A percentile compares a stretch with the other conserved stretches of the same genome.
Conservation (phyloP, 1,284 basidiomycete species). For the Phenoliferia sp. region DNA sequence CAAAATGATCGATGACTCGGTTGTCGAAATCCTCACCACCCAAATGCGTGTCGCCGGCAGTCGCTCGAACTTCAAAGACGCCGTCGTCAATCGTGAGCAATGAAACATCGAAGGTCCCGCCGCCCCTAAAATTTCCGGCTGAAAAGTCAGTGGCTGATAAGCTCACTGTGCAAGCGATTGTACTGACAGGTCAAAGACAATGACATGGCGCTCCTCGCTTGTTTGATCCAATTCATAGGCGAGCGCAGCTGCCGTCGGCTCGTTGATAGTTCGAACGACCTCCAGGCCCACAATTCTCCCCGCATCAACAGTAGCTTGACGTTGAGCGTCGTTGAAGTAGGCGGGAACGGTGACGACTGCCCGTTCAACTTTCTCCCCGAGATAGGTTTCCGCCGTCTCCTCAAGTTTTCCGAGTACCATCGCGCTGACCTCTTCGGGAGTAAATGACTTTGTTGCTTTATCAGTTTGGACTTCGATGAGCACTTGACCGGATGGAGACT, state of each 20-base stretch:
- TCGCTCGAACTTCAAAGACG: slow-evolving; percentile 95
- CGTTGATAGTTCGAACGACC: slow-evolving; percentile 97
- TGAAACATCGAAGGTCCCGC: slow-evolving; percentile 98
- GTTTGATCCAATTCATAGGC: slow-evolving; percentile 93
- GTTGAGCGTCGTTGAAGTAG: slow-evolving; percentile 97
- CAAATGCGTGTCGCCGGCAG: slow-evolving; percentile 96
- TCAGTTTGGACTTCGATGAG: slow-evolving; percentile 83
- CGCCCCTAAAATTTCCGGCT: slow-evolving; percentile 58
- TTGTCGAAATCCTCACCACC: slow-evolving; percentile 99
- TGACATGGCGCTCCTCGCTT: not conserved
- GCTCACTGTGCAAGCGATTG: too few relatives aligned
- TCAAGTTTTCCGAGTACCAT: slow-evolving; percentile 99
- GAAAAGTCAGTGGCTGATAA: too few relatives aligned
- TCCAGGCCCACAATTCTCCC: slow-evolving; percentile 93
- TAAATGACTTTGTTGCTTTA: slow-evolving; percentile 43
- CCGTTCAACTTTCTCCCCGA: slow-evolving; percentile 52
- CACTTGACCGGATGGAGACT: slow-evolving; percentile 42
- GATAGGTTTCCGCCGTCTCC: slow-evolving; percentile 50
- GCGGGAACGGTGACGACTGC: slow-evolving; percentile 97
- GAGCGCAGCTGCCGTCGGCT: slow-evolving; percentile 90
- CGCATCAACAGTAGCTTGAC: slow-evolving; percentile 97
- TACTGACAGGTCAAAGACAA: too few relatives aligned
- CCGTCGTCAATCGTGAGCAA: slow-evolving; percentile 93
- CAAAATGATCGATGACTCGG: slow-evolving; percentile 85
- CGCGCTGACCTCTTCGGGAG: slow-evolving; percentile 80